Evolutionary conservation across 306 rosid genomes (phyloP).

Genomic region (Pterocarpus macrocarpus): DNA sequence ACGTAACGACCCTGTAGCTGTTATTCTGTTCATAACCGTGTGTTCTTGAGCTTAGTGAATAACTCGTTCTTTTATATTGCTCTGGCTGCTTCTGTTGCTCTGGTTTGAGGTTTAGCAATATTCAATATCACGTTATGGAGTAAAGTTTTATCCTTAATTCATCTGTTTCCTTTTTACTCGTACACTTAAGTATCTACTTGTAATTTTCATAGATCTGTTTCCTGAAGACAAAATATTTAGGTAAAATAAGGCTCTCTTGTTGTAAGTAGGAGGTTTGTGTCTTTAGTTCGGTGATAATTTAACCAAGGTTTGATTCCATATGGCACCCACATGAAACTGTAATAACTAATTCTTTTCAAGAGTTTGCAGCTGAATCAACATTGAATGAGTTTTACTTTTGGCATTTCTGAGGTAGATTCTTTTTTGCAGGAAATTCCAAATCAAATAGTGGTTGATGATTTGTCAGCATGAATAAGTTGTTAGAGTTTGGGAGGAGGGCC

Average conservation of each 20-base stretch:
- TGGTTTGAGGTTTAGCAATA: constrained; percentile 3
- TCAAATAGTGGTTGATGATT: constrained; percentile 44
- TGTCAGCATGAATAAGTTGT: constrained; percentile 52
- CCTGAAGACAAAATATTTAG: background rate
- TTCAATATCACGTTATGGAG: background rate
- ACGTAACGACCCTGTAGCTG: background rate
- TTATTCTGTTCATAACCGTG: constrained; percentile 5
- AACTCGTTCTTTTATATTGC: background rate
- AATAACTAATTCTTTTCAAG: constrained; percentile 11
- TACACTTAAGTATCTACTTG: background rate
- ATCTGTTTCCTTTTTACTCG: background rate
- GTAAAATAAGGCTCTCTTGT: constrained; percentile 28
- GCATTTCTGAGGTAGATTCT: constrained; percentile 31
- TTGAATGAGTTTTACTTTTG: constrained; percentile 21
- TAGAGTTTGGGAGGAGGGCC: constrained; percentile 71
- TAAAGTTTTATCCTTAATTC: constrained; percentile 8
- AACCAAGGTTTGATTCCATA: constrained; percentile 26
- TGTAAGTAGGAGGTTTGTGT: background rate
- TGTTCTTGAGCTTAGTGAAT: constrained; percentile 5
- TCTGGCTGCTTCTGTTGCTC: background rate
- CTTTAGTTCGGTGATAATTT: constrained; percentile 27
- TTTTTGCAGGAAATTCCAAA: constrained; percentile 46
- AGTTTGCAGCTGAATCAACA: constrained; percentile 34
- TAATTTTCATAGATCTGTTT: constrained; percentile 28
- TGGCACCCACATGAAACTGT: constrained; percentile 12